phyloP scores from a whole-genome alignment of 345 rosid species.

The Salix dunnii region DNA sequence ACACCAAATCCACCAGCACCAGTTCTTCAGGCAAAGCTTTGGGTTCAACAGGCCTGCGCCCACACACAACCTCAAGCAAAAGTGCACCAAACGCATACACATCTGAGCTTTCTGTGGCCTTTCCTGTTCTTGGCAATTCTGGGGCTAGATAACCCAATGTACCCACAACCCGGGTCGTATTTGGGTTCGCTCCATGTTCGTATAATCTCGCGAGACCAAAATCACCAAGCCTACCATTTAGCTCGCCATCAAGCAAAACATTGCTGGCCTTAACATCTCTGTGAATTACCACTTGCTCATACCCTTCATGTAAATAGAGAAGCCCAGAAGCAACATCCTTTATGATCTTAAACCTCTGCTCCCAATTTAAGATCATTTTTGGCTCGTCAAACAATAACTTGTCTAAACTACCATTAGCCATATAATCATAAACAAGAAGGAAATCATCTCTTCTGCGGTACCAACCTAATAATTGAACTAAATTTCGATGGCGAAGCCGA shows the following conservation, averaged over 20 bases:
- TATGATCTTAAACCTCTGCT: slow-evolving; percentile 24
- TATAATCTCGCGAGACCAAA: slow-evolving; percentile 25
- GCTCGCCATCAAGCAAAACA: slow-evolving; percentile 15
- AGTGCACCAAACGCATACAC: slow-evolving; percentile 28
- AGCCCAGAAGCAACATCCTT: slow-evolving; percentile 26
- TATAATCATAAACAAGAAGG: slow-evolving; percentile 23
- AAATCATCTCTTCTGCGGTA: slow-evolving; percentile 19
- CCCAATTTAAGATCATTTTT: slow-evolving; percentile 16
- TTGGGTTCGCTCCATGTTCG: slow-evolving; percentile 26
- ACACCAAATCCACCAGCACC: slow-evolving; percentile 24
- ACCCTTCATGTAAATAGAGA: slow-evolving; percentile 25
- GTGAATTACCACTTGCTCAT: slow-evolving; percentile 24
- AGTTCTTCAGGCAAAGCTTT: slow-evolving; percentile 14
- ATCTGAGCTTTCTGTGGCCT: slow-evolving; percentile 22
- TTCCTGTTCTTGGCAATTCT: slow-evolving; percentile 23
- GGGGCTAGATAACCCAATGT: slow-evolving; percentile 28
- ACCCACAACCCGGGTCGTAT: slow-evolving; percentile 23
- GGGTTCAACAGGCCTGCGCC: slow-evolving; percentile 20
- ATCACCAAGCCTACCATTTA: slow-evolving; percentile 21
- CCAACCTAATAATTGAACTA: slow-evolving; percentile 26
- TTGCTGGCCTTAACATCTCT: slow-evolving; percentile 27
- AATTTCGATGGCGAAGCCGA: slow-evolving; percentile 23
- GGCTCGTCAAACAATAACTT: slow-evolving; percentile 20
- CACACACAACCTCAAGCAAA: slow-evolving; percentile 23
- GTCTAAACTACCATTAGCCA: slow-evolving; percentile 27